phyloP scores from a whole-genome alignment of 2,329 filamentous ascomycete species.

The Ophiobolus disseminans region DNA sequence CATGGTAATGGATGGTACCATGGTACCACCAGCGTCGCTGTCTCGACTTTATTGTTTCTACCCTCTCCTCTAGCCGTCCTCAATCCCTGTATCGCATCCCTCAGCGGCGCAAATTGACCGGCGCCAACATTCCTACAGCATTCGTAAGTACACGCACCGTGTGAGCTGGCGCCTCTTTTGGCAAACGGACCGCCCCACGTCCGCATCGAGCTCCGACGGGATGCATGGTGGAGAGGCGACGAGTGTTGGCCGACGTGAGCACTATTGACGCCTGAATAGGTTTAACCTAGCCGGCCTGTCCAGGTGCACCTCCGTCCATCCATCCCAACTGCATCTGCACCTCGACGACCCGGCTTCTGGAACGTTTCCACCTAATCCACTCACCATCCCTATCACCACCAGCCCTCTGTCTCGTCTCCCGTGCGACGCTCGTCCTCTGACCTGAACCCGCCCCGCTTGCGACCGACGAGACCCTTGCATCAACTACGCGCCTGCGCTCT shows the following conservation, averaged over 20 bases:
- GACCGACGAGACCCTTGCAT: constrained; percentile 19
- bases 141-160: constrained; percentile 5
- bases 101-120: too few species aligned
- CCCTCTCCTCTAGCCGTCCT: too few species aligned
- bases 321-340: constrained; percentile 10
- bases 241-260: constrained; percentile 18
- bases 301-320: constrained; percentile 8
- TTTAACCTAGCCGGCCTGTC: constrained; percentile 6
- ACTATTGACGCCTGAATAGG: constrained; percentile 15
- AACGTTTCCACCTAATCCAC: constrained; percentile 14
- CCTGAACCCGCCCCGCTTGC: constrained; percentile 12
- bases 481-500: constrained; percentile 34
- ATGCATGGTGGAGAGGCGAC: constrained; percentile 20
- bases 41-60: too few species aligned
- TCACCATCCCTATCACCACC: constrained; percentile 18
- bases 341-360: constrained; percentile 19
- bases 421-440: constrained; percentile 14
- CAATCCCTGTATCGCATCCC: too few species aligned
- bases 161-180: constrained; percentile 7
- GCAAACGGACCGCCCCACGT: constrained; percentile 20
- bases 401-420: constrained; percentile 13
- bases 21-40: too few species aligned
- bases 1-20: too few species aligned
- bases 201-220: constrained; percentile 7
- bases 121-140: too few species aligned